A percentile compares a stretch with the other conserved stretches of the same genome.
Conservation (phyloP, 257 asterid species). For the Mentha longifolia region DNA sequence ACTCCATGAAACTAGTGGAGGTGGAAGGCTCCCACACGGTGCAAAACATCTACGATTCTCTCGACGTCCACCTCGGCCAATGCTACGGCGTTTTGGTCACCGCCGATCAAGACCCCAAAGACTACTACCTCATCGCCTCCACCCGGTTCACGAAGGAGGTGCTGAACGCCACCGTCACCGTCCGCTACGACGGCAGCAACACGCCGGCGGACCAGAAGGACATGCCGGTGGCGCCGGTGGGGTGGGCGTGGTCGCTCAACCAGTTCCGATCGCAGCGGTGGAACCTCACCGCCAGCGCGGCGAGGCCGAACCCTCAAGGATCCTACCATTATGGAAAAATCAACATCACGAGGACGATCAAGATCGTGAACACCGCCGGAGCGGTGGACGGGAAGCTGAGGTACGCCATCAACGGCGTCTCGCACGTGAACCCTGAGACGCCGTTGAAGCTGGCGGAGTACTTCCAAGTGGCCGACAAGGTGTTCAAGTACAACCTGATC, state of each 20-base stretch:
- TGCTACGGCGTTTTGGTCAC: slow-evolving; percentile 55
- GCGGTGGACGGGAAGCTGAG: slow-evolving; percentile 56
- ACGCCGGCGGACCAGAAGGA: slow-evolving; percentile 31
- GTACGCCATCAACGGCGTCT: slow-evolving; percentile 62
- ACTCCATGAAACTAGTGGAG: slow-evolving; percentile 53
- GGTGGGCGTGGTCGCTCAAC: slow-evolving; percentile 70
- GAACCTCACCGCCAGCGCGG: slow-evolving; percentile 79
- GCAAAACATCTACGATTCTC: slow-evolving; percentile 58
- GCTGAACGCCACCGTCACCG: slow-evolving; percentile 37
- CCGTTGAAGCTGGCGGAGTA: slow-evolving; percentile 71
- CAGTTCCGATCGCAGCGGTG: slow-evolving; percentile 62
- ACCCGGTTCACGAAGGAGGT: slow-evolving; percentile 53
- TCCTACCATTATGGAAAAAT: slow-evolving; percentile 78
- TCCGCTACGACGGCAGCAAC: slow-evolving; percentile 50
- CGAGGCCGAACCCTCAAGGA: slow-evolving; percentile 87
- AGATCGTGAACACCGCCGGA: slow-evolving; percentile 45
- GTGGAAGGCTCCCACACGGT: slow-evolving; percentile 67
- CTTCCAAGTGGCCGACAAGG: slow-evolving; percentile 43
- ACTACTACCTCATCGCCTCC: slow-evolving; percentile 54
- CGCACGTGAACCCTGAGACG: slow-evolving; percentile 52
- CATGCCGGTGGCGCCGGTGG: slow-evolving; percentile 50
- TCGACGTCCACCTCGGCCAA: slow-evolving; percentile 61
- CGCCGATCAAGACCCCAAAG: slow-evolving; percentile 48
- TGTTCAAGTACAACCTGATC: slow-evolving; percentile 52
- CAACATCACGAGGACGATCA: slow-evolving; percentile 69